Evolutionary conservation across 768 basidiomycete species (phyloP).

Genomic region (Cubamyces lactineus): DNA sequence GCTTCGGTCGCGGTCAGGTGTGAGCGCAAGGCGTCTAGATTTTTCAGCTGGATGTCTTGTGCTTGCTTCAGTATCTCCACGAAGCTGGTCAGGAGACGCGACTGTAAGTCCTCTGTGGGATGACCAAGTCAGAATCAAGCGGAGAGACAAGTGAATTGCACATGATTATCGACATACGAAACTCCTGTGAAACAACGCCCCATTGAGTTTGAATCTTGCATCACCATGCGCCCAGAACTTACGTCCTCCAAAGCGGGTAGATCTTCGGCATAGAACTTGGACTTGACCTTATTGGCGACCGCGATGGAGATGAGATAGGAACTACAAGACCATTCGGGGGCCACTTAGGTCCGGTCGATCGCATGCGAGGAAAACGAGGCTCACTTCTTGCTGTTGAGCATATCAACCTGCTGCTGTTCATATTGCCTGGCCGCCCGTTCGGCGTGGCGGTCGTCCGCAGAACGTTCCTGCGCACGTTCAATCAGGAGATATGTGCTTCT

Average conservation of each 20-base stretch:
- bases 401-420: conserved; percentile 75
- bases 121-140: neutral
- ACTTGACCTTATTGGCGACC: conserved; percentile 69
- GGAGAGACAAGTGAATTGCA: neutral
- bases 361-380: conserved; percentile 17
- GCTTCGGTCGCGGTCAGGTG: conserved; percentile 50
- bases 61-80: conserved; percentile 58
- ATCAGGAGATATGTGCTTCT: neutral
- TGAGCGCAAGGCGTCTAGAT: conserved; percentile 61
- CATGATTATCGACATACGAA: conserved; percentile 54
- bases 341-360: neutral
- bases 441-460: conserved; percentile 74
- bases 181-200: conserved; percentile 50
- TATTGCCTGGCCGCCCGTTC: conserved; percentile 73
- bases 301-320: conserved; percentile 72
- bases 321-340: conserved; percentile 40
- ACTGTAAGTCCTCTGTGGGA: conserved; percentile 67
- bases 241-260: conserved; percentile 76
- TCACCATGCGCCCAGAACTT: conserved; percentile 32
- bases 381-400: conserved; percentile 84
- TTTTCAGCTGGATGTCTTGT: conserved; percentile 58
- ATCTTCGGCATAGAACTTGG: conserved; percentile 71
- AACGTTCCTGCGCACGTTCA: conserved; percentile 52
- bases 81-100: conserved; percentile 59
- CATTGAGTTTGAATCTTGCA: conserved; percentile 14